Percentiles rank a stretch among this genome's conserved stretches.
Conservation (phyloP, 75 land plant genomes). For the Picea sitchensis region DNA sequence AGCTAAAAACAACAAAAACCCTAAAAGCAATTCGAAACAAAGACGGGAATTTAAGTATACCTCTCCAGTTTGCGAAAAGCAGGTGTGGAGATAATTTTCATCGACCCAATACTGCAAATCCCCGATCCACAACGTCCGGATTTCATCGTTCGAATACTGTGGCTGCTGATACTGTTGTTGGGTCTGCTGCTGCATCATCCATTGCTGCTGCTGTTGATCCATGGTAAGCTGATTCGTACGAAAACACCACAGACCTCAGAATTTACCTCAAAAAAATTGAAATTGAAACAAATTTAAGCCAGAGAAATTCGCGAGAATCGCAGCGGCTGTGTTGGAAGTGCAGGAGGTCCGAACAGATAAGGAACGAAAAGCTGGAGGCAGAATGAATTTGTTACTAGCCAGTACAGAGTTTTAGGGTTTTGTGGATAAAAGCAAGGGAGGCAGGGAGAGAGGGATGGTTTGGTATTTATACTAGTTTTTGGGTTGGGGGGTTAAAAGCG, state of each 20-base stretch:
- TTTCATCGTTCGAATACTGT: slow-evolving; percentile 31
- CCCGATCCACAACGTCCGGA: slow-evolving; percentile 75
- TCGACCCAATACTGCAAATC: slow-evolving; percentile 89
- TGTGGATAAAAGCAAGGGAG: too few relatives aligned
- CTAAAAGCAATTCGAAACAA: too few relatives aligned
- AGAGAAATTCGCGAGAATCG: background rate
- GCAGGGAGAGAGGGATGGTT: too few relatives aligned
- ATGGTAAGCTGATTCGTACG: background rate
- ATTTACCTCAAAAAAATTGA: background rate
- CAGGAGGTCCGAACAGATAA: too few relatives aligned
- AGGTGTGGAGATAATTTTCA: slow-evolving; percentile 58
- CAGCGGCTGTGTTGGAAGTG: background rate
- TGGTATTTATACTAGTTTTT: too few relatives aligned
- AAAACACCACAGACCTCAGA: too few relatives aligned
- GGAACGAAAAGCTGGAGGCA: too few relatives aligned
- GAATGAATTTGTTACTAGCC: too few relatives aligned
- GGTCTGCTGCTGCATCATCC: background rate
- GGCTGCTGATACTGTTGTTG: slow-evolving; percentile 8
- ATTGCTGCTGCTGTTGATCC: background rate
- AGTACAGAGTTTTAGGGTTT: too few relatives aligned
- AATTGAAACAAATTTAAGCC: background rate
- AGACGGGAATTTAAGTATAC: background rate
- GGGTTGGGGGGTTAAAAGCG: too few relatives aligned
- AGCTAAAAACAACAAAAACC: too few relatives aligned
- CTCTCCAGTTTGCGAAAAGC: slow-evolving; percentile 33